Evolutionary conservation across 352 stramenopile genomes (phyloP), one percentile per base, ranked within the genome.

Genomic region (Aphanomyces cochlioides): DNA sequence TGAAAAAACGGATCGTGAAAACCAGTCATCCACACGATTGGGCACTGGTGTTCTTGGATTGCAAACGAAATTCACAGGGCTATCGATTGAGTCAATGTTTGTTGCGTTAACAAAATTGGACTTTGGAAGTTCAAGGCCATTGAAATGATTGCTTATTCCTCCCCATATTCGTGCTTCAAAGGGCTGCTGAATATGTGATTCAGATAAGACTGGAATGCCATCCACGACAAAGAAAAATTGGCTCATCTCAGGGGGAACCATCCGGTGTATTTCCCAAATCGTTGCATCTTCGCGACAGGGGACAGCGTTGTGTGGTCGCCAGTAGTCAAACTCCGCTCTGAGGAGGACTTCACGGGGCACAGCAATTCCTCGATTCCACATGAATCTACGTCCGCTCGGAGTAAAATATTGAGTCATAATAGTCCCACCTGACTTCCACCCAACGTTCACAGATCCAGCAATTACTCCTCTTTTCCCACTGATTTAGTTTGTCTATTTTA

Each of bases 161-260:
- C 64, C 64, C 64, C 64, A 70, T 4, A 70, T 17, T 45, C 64
- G 64, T n/a, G 13, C 7, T 37, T 63, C n/a, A n/a, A 70, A 70
- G 10, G 5, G 15, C 39, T 63, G 36, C 7, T 36, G 15, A 7
- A 60, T 45, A 37, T 70, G 64, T 17, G 34, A 21, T 4, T 70
- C 64, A 28, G 64, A 63, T 15, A 50, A 63, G 7, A 41, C 19
- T 17, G 47, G 12, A 34, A 43, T 19, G 8, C 53, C 64, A 38
- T 70, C 64, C 15, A 70, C 47, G 17, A 70, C 64, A 61, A 70
- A 64, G 28, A 64, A 70, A 38, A 70, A 70, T 28, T 70, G 64
- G 15, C 34, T 43, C 7, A 17, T 70, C 7, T 45, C 64, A 15
- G 64, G 64, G 7, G 64, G 64, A 19, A 70, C 64, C 64, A 70